These are phyloP conservation scores for Colletotrichum sp. DNA, from an alignment of 2,329 filamentous ascomycete genomes.

Conservation along the genomic window DNA sequence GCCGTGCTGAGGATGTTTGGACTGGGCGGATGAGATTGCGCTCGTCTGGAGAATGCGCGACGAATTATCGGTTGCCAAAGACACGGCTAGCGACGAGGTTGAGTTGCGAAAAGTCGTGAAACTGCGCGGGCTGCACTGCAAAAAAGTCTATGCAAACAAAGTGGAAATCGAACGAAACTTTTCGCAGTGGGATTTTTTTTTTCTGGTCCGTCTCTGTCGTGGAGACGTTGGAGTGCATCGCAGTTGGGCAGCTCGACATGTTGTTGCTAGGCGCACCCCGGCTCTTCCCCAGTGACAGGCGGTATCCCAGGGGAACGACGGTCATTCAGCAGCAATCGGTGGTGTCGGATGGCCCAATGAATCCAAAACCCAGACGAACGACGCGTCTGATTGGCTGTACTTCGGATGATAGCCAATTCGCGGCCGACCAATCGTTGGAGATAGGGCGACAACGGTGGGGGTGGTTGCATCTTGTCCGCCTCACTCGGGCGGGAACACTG, in stretches of 20 bases:
- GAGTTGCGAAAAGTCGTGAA: background rate
- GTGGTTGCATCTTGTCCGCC: slow-evolving; percentile 14
- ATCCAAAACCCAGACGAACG: slow-evolving; percentile 27
- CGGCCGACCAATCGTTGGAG: background rate
- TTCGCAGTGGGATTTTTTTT: slow-evolving; percentile 8
- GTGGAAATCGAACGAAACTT: slow-evolving; percentile 20
- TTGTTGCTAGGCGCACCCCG: slow-evolving; percentile 1
- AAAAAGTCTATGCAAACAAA: slow-evolving; percentile 12
- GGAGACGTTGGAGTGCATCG: slow-evolving; percentile 5
- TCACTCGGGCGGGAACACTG: background rate
- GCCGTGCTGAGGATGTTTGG: slow-evolving; percentile 2
- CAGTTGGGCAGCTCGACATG: slow-evolving; percentile 17
- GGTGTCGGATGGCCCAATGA: slow-evolving; percentile 13
- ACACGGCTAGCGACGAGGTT: background rate
- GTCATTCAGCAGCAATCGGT: background rate
- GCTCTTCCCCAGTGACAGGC: background rate
- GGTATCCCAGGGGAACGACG: slow-evolving; percentile 15
- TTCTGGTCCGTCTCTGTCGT: background rate
- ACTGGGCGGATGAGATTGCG: slow-evolving; percentile 5
- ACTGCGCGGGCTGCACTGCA: background rate
- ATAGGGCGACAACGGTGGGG: background rate
- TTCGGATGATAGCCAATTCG: background rate
- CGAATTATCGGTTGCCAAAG: background rate
- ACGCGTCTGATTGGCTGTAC: slow-evolving; percentile 26
- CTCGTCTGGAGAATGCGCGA: slow-evolving; percentile 7